A percentile compares a stretch with the other conserved stretches of the same genome.
Evolutionary conservation across 176 grass and related monocot species (phyloP).

Genomic region (Zoysia pacifica): DNA sequence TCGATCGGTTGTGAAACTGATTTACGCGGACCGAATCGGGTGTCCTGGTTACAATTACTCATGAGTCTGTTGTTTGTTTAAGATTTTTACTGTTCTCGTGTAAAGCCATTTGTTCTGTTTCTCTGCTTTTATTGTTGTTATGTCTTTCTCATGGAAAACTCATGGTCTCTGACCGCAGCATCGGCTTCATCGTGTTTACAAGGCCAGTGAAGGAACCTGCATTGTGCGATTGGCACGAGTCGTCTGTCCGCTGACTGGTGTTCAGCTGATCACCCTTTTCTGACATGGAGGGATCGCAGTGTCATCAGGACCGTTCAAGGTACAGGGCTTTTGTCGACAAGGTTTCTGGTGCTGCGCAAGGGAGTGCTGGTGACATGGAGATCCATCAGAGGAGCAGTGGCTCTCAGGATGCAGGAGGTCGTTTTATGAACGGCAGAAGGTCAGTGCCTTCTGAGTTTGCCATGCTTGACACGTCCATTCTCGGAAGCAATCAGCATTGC

Average conservation of each 20-base stretch:
- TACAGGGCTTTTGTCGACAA: constrained; percentile 33
- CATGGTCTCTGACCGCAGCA: constrained; percentile 13
- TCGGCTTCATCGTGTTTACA: constrained; percentile 30
- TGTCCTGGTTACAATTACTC: background rate
- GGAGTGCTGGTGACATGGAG: constrained; percentile 17
- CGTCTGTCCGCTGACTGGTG: background rate
- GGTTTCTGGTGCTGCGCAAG: constrained; percentile 12
- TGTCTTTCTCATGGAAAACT: constrained; percentile 18
- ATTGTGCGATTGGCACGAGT: constrained; percentile 35
- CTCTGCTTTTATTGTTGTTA: constrained; percentile 30
- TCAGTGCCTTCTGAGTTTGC: constrained; percentile 2
- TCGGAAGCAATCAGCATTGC: constrained; percentile 16
- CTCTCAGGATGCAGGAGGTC: constrained; percentile 5
- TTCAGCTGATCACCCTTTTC: constrained; percentile 4
- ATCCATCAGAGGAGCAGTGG: background rate
- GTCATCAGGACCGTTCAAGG: constrained; percentile 27
- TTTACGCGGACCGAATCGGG: background rate
- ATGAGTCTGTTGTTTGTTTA: constrained; percentile 35
- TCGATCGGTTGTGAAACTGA: background rate
- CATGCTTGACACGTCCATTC: constrained; percentile 1
- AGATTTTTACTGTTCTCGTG: constrained; percentile 9
- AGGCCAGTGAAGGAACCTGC: constrained; percentile 39
- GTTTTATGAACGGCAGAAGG: constrained; percentile 10
- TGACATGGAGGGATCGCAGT: constrained; percentile 35
- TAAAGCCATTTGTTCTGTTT: constrained; percentile 42